Evolutionary conservation across 106 monocot species (phyloP), one percentile per base, ranked within the genome.

Genomic region (Alisma plantagoaquatica): DNA sequence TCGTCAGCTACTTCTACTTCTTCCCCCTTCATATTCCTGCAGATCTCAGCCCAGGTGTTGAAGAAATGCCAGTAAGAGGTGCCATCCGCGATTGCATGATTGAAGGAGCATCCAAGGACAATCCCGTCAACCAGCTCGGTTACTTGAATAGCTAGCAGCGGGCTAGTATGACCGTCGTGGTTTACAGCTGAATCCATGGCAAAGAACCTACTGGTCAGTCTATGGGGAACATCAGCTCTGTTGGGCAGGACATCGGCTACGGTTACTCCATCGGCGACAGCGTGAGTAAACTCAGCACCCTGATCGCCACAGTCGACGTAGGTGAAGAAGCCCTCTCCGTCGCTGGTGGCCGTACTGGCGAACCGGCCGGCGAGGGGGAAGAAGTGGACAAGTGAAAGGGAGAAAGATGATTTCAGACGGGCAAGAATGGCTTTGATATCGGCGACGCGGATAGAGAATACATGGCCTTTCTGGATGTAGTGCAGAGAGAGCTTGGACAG

Each of bases 381-480:
- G 59, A 75, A 80, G 51, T 44, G 20, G 43, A 23, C 23, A 14
- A 38, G 35, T 6, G 35, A 7, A 14, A 38, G 35, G 35, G 35
- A 38, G 35, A 38, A 14, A 43, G 79, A 74, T 19, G 69, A 58
- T 1, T 48, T 55, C 58, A 59, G 64, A 21, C 3, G 19, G 28
- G 60, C 29, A 56, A 73, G 43, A 64, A 74, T 29, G 45, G 9
- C 6, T 6, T 14, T 6, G 35, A 38, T 7, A 50, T 33, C 33
- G 27, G 47, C 23, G 24, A 63, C 18, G 0, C 22, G 54, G 26
- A 23, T 57, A 31, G 67, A 16, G 64, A 72, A 84, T 25, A 84
- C 68, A 16, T 69, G 79, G 29, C 84, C 84, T 27, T 65, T 72
- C 35, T 84, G 68, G 53, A 76, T 79, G 84, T 84, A 70, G 27